These are phyloP conservation scores for Rubia balearica DNA, from an alignment of 305 asterid species.

Conservation along the genomic window DNA sequence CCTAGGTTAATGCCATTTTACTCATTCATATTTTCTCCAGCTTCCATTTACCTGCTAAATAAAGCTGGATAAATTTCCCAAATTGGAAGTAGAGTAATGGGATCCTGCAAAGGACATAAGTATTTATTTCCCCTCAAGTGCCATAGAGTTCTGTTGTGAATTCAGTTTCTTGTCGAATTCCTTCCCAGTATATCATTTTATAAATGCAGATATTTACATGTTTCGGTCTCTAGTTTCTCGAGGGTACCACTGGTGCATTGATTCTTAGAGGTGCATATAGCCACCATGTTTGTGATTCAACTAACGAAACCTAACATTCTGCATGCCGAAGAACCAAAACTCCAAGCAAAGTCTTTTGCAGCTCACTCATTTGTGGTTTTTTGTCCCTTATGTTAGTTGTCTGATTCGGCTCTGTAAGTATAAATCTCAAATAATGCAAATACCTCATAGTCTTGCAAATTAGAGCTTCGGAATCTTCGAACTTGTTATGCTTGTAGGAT, in stretches of 20 bases:
- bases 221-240: too few relatives aligned
- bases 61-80: too few relatives aligned
- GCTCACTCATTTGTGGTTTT: not conserved
- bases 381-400: not conserved
- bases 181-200: not conserved
- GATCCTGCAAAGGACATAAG: not conserved
- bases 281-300: too few relatives aligned
- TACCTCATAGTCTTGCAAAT: not conserved
- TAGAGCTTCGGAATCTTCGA: not conserved
- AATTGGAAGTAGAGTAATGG: not conserved
- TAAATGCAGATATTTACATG: too few relatives aligned
- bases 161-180: not conserved
- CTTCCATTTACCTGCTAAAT: not conserved
- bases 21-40: not conserved
- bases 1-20: not conserved
- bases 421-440: not conserved
- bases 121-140: not conserved
- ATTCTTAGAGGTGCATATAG: too few relatives aligned
- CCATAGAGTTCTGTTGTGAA: not conserved
- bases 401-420: too few relatives aligned
- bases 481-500: not conserved
- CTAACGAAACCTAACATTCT: not conserved
- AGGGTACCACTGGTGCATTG: too few relatives aligned
- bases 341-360: not conserved
- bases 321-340: not conserved